phyloP scores from a whole-genome alignment of 495 filamentous ascomycete species.

The Talaromyces wortmannii region DNA sequence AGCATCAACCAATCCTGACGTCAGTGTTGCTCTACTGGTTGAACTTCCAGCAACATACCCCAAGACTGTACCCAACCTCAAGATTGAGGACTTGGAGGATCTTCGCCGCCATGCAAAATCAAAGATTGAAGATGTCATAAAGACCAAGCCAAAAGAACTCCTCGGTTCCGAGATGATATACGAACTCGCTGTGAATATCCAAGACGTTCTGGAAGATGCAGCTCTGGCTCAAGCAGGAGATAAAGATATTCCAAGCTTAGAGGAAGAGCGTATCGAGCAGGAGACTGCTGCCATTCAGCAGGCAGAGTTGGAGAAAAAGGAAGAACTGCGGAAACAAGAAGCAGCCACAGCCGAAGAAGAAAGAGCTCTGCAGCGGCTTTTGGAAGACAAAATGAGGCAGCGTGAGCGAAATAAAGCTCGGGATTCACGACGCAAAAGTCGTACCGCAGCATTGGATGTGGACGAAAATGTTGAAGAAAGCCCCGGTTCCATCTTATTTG shows the following conservation, averaged over 20 bases:
- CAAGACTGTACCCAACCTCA: slow-evolving; percentile 71
- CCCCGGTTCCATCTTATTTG: slow-evolving; percentile 55
- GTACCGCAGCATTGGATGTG: slow-evolving; percentile 26
- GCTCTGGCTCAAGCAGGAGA: slow-evolving; percentile 65
- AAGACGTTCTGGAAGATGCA: slow-evolving; percentile 84
- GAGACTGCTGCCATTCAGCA: slow-evolving; percentile 48
- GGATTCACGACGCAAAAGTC: slow-evolving; percentile 28
- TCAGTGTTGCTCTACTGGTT: slow-evolving; percentile 56
- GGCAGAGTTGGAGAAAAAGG: slow-evolving; percentile 46
- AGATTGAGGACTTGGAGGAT: slow-evolving; percentile 53
- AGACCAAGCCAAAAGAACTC: slow-evolving; percentile 61
- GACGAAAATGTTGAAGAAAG: slow-evolving; percentile 30
- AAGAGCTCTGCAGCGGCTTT: slow-evolving; percentile 61
- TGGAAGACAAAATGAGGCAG: slow-evolving; percentile 65
- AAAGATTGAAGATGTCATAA: slow-evolving; percentile 63
- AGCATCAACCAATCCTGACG: slow-evolving; percentile 60
- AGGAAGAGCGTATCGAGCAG: slow-evolving; percentile 77
- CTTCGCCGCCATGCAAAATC: slow-evolving; percentile 58
- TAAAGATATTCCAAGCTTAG: slow-evolving; percentile 72
- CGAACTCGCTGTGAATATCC: slow-evolving; percentile 72
- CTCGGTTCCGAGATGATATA: slow-evolving; percentile 85
- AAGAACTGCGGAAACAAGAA: slow-evolving; percentile 44
- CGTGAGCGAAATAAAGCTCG: slow-evolving; percentile 38
- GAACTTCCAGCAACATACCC: slow-evolving; percentile 89
- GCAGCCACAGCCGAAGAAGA: slow-evolving; percentile 66